Percentiles rank a stretch among this genome's conserved stretches.
Conservation (phyloP, 1,284 basidiomycete genomes). For the Cutaneotrichosporon sp. region DNA sequence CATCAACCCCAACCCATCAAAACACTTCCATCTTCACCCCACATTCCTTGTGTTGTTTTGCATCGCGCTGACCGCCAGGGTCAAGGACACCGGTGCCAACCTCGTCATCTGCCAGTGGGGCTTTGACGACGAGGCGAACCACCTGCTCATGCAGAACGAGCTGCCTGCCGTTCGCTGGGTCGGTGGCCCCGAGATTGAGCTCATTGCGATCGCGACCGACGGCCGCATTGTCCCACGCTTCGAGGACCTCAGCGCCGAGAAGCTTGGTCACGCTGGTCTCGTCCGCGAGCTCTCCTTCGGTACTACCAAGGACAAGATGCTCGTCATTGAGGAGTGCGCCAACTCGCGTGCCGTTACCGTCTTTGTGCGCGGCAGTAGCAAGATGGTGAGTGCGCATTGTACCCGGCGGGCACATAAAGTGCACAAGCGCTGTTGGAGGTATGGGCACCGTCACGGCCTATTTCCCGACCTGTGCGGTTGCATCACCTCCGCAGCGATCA, state of each 20-base stretch:
- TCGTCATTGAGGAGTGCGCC: conserved; percentile 97
- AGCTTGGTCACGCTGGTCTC: conserved; percentile 87
- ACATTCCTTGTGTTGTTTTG: too few relatives aligned
- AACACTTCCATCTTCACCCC: too few relatives aligned
- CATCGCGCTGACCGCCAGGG: conserved; percentile 49
- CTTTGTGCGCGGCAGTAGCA: conserved; percentile 95
- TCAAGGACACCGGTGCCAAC: conserved; percentile 98
- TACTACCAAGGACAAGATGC: conserved; percentile 97
- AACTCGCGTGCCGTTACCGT: conserved; percentile 95
- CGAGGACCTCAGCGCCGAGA: conserved; percentile 84
- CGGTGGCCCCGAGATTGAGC: conserved; percentile 97
- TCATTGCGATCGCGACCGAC: conserved; percentile 97
- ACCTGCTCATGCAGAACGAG: conserved; percentile 94
- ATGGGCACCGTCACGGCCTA: too few relatives aligned
- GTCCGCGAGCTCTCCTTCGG: conserved; percentile 94
- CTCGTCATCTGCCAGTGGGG: conserved; percentile 99
- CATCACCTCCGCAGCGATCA: too few relatives aligned
- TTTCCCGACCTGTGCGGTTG: too few relatives aligned
- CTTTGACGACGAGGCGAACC: conserved; percentile 99
- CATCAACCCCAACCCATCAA: too few relatives aligned
- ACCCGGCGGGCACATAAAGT: too few relatives aligned
- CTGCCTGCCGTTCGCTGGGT: conserved; percentile 99
- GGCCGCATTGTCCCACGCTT: conserved; percentile 97
- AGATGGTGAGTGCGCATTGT: conserved; percentile 67
- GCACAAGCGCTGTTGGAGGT: too few relatives aligned